Evolutionary conservation across 2,329 filamentous ascomycete genomes (phyloP).

Genomic region (Ceratocystis colombiana): DNA sequence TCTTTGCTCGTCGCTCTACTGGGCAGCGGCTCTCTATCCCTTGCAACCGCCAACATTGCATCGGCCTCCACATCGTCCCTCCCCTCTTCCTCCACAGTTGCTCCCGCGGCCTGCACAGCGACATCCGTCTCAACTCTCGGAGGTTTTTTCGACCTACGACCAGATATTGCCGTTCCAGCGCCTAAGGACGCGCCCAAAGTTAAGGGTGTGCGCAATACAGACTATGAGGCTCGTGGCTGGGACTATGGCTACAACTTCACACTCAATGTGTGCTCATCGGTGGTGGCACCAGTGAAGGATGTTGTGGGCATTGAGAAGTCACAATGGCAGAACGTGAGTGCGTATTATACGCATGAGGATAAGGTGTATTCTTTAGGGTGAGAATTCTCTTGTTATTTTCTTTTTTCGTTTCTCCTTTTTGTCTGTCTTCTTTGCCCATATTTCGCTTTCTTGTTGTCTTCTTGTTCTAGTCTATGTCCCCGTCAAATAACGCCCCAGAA

Average conservation of each 20-base stretch:
- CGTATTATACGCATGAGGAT: slow-evolving; percentile 58
- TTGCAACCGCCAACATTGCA: slow-evolving; percentile 32
- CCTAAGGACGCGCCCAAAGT: slow-evolving; percentile 39
- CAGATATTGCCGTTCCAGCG: slow-evolving; percentile 40
- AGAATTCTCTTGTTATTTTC: slow-evolving; percentile 31
- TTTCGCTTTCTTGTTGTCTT: neutral
- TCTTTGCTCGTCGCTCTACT: slow-evolving; percentile 28
- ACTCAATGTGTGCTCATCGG: slow-evolving; percentile 67
- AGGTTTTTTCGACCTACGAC: slow-evolving; percentile 50
- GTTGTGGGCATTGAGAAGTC: slow-evolving; percentile 54
- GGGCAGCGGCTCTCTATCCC: slow-evolving; percentile 29
- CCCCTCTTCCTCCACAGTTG: slow-evolving; percentile 31
- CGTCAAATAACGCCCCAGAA: neutral
- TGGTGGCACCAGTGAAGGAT: slow-evolving; percentile 55
- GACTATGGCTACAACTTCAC: slow-evolving; percentile 77
- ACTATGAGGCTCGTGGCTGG: slow-evolving; percentile 58
- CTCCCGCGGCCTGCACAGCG: slow-evolving; percentile 45
- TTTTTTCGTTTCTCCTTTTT: slow-evolving; percentile 26
- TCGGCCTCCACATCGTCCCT: slow-evolving; percentile 33
- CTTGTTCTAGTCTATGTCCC: neutral
- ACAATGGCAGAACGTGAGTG: slow-evolving; percentile 64
- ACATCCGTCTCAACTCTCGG: slow-evolving; percentile 46
- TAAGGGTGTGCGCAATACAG: slow-evolving; percentile 35
- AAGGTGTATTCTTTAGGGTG: slow-evolving; percentile 67
- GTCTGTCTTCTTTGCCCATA: slow-evolving; percentile 27